Evolutionary conservation across 768 basidiomycete species (phyloP), one percentile per base, ranked within the genome.

Genomic region (Phaeotremella skinneri): DNA sequence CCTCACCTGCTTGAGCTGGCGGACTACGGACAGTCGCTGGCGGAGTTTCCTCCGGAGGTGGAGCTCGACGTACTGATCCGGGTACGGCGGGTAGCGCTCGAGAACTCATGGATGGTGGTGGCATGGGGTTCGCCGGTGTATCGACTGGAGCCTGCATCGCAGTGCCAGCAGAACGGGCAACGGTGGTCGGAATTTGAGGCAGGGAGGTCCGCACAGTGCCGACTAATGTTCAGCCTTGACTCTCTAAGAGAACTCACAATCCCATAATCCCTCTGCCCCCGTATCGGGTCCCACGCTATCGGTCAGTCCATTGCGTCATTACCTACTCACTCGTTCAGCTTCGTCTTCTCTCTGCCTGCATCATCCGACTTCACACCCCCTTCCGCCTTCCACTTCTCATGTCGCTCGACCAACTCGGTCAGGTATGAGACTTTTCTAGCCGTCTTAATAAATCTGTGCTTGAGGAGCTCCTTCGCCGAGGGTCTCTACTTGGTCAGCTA

Each of bases 371-470:
- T 81, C 31, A 85, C 87, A 17, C 91, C 91, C 14, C 90, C 90
- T 69, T 96, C 90, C 1, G 86, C 85, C 76, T 83, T 90, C 92
- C 91, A 99, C 59, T 90, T 83, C 69, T 97, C 91, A 61, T 90
- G 88, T 29, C 92, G 83, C 62, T 98, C 94, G 62, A 98, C 96
- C 39, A 99, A 81, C 75, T 99, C 96, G 0, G 92, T 94, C 61
- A 99, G 80, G 72, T 96, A 98, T 70, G 78, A 89, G 7, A 91
- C 87, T 81, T 96, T 96, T 81, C 91, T 92, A 20, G 94, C 94
- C 83, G 89, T 87, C 61, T 88, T 84, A 64, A 98, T 85, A 75
- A 96, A 99, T 72, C 93, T 94, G 78, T 99, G 96, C 72, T 91
- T 94, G 59, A 99, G 81, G 48, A 99, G 83, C 59, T 99, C 94